These are phyloP conservation scores for Teunomyces funiuensis DNA, from an alignment of 805 yeast species.

Conservation along the genomic window DNA sequence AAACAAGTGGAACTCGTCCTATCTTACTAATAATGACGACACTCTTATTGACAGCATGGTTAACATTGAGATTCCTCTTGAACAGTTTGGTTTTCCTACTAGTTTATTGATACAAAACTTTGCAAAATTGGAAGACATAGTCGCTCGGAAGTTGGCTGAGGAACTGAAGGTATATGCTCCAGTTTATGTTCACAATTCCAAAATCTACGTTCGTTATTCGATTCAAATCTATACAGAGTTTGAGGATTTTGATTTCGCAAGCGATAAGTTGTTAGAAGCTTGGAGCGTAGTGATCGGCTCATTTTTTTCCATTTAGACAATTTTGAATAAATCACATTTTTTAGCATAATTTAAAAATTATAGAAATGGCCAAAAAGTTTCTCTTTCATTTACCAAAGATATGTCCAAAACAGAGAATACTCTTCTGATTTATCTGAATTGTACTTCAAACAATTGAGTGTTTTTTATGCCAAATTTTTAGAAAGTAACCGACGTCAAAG, in stretches of 20 bases:
- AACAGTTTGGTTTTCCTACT: conserved; percentile 10
- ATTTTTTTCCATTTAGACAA: too few species aligned
- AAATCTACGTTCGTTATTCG: conserved; percentile 44
- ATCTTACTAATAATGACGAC: conserved; percentile 35
- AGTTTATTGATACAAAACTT: conserved; percentile 7
- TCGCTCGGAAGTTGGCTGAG: conserved; percentile 8
- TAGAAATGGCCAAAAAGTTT: too few species aligned
- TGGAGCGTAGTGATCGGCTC: conserved; percentile 4
- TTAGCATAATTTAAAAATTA: too few species aligned
- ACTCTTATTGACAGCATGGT: conserved; percentile 44
- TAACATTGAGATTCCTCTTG: conserved; percentile 38
- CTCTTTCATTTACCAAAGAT: too few species aligned
- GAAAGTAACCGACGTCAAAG: too few species aligned
- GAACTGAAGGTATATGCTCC: conserved; percentile 49
- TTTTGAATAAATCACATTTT: neutral
- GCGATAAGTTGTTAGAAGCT: conserved; percentile 35
- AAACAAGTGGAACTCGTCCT: conserved; percentile 36
- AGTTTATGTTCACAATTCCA: conserved; percentile 36
- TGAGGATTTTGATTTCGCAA: conserved; percentile 51
- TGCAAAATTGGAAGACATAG: neutral
- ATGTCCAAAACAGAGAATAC: too few species aligned
- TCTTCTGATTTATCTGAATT: too few species aligned
- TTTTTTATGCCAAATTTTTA: too few species aligned
- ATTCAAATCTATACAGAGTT: conserved; percentile 61
- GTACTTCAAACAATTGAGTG: too few species aligned